Base-by-base conservation (phyloP, 768 basidiomycete species). In the Trametes punicea region DNA sequence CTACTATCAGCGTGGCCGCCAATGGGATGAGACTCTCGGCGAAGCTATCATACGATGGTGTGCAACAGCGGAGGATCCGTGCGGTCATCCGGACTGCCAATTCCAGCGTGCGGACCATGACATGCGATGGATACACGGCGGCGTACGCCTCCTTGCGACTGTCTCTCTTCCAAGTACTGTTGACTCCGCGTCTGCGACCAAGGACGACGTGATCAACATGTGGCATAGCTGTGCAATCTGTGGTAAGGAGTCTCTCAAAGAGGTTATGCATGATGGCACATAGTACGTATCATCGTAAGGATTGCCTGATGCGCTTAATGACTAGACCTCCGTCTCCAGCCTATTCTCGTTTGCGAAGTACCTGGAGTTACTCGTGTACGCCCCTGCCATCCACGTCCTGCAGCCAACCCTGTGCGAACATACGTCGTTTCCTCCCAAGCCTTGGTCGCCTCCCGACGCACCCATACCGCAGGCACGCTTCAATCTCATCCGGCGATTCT, bases 401-500 rank as follows among this genome's bases (percentile, higher is more conserved):
- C 21, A 50, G 0, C 65, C 60, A 3, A 6, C 60, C 10, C 53
- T 65, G 2, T 69, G 68, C 46, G 60, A 65, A 18, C 68, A 69
- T 47, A 69, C 68, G 2, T 34, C 59, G 0, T 38, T 49, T 3
- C 62, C 64, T 7, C 30, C 57, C 1, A 54, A 56, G 25, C 60
- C 64, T 6, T 63, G 63, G 64, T 21, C 62, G 60, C 23, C 38
- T 5, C 9, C 66, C 33, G 62, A 64, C 55, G 27, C 46, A 51
- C 55, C 68, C 62, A 50, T 75, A 64, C 59, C 70, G 8, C 56
- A 51, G 16, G 60, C 65, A 5, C 69, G 75, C 6, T 65, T 69
- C 53, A 70, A 80, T 56, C 71, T 79, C 57, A 49, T 70, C 31
- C 70, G 75, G 6, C 69, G 74, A 65, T 87, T 73, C 64, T 71